Base-by-base conservation (phyloP, 495 filamentous ascomycete genomes). In the Penicillium turbatum region DNA sequence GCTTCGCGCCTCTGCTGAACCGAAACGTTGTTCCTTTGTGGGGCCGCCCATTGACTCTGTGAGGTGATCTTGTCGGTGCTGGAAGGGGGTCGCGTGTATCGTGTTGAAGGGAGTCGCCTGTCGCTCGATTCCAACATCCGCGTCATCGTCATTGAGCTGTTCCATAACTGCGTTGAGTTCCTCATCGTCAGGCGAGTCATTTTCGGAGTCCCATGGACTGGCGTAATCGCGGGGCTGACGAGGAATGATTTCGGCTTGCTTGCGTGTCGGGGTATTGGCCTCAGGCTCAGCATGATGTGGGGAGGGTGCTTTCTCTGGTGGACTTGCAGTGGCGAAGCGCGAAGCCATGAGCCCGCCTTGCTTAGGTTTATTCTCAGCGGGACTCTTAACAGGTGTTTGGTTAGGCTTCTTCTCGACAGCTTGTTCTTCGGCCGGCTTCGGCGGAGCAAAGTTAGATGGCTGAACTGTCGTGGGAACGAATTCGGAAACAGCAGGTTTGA, bases 131-230 rank as follows among this genome's bases (percentile, higher is more conserved):
- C 87, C 87, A 63, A 87, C 77, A 51, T 86, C 82, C 0, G 86
- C 85, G 52, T 87, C 85, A 34, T 76, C 80, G 29, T 76, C 80
- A 62, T 90, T 86, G 46, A 95, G 77, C 42, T 90, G 86, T 15
- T 85, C 83, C 88, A 95, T 93, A 47, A 95, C 77, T 24, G 82
- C 88, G 68, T 95, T 89, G 56, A 95, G 84, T 64, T 95, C 89
- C 50, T 86, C 84, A 54, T 88, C 86, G 37, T 87, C 83, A 19
- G 82, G 82, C 0, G 73, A 74, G 16, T 71, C 72, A 5, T 65
- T 54, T 9, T 52, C 69, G 17, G 68, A 64, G 30, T 66, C 63
- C 19, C 58, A 47, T n/a, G 56, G 44, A 10, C 45, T 36, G 12
- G 36, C 45, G 16, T 58, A 53, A 24, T 63, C 56, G 6, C 35